Base-by-base conservation (phyloP, 106 monocot genomes). In the Amphibolis antarctica region DNA sequence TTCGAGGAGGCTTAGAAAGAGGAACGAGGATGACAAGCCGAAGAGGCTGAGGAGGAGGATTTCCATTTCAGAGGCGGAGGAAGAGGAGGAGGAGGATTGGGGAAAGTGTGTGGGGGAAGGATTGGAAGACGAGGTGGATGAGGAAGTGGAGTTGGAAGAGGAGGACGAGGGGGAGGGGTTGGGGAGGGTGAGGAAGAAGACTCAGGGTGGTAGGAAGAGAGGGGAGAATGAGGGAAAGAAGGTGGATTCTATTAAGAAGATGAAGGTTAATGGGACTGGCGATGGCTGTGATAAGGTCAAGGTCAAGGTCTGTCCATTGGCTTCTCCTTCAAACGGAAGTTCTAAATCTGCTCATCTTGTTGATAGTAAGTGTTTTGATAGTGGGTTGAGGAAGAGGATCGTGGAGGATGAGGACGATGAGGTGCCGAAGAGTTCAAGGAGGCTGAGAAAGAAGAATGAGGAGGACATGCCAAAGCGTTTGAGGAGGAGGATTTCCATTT, bases 41-140 rank as follows among this genome's bases (percentile, higher is more conserved):
- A 36, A 83, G 68, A 82, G 83, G 22, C 83, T 80, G 90, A 76
- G 62, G 24, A 80, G 70, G 49, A 57, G n/a, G 12, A 53, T 17
- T 19, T n/a, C 26, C 1, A 19, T 36, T 4, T 36, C 13, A 15
- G 49, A 49, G 1, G n/a, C n/a, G n/a, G 59, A 59, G 12, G 68
- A 25, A 19, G 61, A 71, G 36, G 72, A 80, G 28, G 62, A 4
- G 15, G 53, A 19, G 17, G 76, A 72, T 0, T 69, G 60, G 28
- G 73, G 81, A 27, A 68, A 74, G 17, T 75, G 77, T 20, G 79
- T 70, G 56, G 66, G 79, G 55, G 84, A 82, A 22, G 18, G 78
- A 0, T 13, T 28, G 19, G 82, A 80, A 22, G 92, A 78, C 7
- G 50, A 44, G 7, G 73, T 50, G 29, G 28, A 28, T 36, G 47